Evolutionary conservation across 306 rosid species (phyloP), one percentile per base, ranked within the genome.

Genomic region (Chamaecrista fasciculata): DNA sequence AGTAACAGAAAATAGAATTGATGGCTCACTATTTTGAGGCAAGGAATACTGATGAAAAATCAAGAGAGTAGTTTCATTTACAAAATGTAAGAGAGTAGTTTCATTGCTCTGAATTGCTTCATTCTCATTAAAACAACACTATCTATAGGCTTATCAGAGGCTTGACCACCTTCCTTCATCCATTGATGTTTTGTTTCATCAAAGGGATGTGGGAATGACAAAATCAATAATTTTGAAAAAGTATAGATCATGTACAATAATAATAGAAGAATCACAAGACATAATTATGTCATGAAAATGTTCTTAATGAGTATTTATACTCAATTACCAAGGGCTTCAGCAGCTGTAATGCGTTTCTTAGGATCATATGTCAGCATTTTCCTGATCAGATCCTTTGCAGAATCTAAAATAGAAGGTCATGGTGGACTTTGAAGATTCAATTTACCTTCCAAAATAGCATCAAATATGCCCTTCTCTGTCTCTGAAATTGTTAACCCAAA

Each of bases 81-180:
- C n/a, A n/a, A n/a, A n/a, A n/a, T n/a, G n/a, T n/a, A n/a, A n/a
- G n/a, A n/a, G n/a, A n/a, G n/a, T n/a, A n/a, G n/a, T n/a, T 91
- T 95, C 99, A 95, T 91, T 76, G 91, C 96, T 77, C 95, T 84
- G 84, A 95, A 95, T 69, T 95, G 99, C 79, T 84, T 95, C 97
- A 95, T 85, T 78, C 99, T 82, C 59, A 20, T 84, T 48, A 91
- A 87, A 66, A 95, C 96, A 11, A 91, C 99, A 71, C 87, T 91
- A 49, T 91, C 91, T 52, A 87, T 81, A 34, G 97, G 97, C 76
- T 65, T 91, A 75, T 85, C 91, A 28, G 99, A 71, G 47, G 86
- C 83, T 70, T 82, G 76, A 64, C 83, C 86, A 15, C 80, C 96
- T 74, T 83, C 84, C 82, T 74, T 91, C 83, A 95, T 73, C 99